Conservation (phyloP, 192 early-diverging fungal species). For the Coemansia sp. region DNA sequence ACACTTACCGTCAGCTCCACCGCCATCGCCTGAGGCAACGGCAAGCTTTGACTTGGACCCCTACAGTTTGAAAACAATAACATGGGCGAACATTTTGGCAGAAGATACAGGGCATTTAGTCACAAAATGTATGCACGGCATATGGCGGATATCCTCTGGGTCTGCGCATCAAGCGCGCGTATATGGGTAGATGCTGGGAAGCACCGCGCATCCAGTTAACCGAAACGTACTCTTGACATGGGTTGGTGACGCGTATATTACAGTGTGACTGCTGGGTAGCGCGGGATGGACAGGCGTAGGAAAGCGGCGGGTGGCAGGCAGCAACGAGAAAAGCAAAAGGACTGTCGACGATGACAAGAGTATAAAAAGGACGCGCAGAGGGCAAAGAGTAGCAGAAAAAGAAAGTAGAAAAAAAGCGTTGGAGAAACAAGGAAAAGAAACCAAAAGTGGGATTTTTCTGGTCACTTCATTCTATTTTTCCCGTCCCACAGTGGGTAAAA, state of each 20-base stretch:
- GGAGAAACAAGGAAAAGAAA: constrained; percentile 11
- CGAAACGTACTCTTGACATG: constrained; percentile 22
- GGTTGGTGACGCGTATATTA: not conserved
- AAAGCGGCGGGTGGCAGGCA: not conserved
- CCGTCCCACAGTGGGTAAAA: constrained; percentile 5
- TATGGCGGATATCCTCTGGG: too few relatives aligned
- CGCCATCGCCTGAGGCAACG: constrained; percentile 7
- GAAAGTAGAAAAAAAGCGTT: constrained; percentile 3
- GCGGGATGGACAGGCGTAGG: not conserved
- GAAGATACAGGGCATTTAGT: not conserved
- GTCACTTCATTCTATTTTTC: constrained; percentile 10
- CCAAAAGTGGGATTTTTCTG: constrained; percentile 4
- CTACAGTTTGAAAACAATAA: constrained; percentile 14
- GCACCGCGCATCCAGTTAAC: too few relatives aligned
- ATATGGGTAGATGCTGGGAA: not conserved
- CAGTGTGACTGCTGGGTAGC: not conserved
- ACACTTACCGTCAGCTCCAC: constrained; percentile 24
- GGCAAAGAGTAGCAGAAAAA: constrained; percentile 11
- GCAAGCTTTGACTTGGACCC: constrained; percentile 18
- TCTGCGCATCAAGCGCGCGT: too few relatives aligned
- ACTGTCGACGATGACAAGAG: not conserved
- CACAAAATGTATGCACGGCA: too few relatives aligned
- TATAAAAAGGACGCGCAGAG: not conserved
- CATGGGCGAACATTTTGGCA: not conserved
- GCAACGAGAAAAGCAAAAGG: not conserved